phyloP scores from a whole-genome alignment of 2,329 filamentous ascomycete species.

The Fusarium newnesense region DNA sequence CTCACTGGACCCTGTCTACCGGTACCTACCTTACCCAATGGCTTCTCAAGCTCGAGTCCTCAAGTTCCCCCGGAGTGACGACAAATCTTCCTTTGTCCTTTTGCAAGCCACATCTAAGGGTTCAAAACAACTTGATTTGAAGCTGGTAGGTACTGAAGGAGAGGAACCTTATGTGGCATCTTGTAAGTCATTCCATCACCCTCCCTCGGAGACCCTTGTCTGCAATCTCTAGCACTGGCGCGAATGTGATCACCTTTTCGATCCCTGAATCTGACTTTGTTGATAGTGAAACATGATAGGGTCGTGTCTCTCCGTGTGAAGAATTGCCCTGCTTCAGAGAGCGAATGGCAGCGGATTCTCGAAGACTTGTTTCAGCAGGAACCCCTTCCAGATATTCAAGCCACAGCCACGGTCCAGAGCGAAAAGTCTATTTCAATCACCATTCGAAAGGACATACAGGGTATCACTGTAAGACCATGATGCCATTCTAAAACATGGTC shows the following conservation, averaged over 20 bases:
- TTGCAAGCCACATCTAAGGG: slow-evolving; percentile 65
- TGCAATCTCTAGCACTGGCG: slow-evolving; percentile 32
- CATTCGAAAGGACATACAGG: slow-evolving; percentile 72
- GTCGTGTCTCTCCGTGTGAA: slow-evolving; percentile 63
- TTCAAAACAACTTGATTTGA: slow-evolving; percentile 68
- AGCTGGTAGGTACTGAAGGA: slow-evolving; percentile 75
- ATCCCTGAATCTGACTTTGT: slow-evolving; percentile 36
- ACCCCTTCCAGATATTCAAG: slow-evolving; percentile 65
- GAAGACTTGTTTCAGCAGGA: slow-evolving; percentile 65
- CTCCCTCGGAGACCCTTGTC: slow-evolving; percentile 26
- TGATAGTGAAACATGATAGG: slow-evolving; percentile 66
- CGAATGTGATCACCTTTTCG: slow-evolving; percentile 27
- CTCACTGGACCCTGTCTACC: not conserved
- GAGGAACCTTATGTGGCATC: slow-evolving; percentile 67
- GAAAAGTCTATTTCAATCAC: slow-evolving; percentile 67
- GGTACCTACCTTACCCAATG: slow-evolving; percentile 34
- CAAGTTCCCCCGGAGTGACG: slow-evolving; percentile 67
- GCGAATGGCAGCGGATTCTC: slow-evolving; percentile 76
- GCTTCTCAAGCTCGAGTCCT: slow-evolving; percentile 55
- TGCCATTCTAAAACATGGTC: slow-evolving; percentile 20
- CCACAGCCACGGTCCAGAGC: slow-evolving; percentile 66
- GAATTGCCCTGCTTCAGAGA: slow-evolving; percentile 64
- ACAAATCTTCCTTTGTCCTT: slow-evolving; percentile 65
- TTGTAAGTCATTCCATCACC: slow-evolving; percentile 58
- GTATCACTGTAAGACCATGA: slow-evolving; percentile 68